These are phyloP conservation scores for Filobasidium wieringae DNA, from an alignment of 768 basidiomycete genomes.

Conservation along the genomic window DNA sequence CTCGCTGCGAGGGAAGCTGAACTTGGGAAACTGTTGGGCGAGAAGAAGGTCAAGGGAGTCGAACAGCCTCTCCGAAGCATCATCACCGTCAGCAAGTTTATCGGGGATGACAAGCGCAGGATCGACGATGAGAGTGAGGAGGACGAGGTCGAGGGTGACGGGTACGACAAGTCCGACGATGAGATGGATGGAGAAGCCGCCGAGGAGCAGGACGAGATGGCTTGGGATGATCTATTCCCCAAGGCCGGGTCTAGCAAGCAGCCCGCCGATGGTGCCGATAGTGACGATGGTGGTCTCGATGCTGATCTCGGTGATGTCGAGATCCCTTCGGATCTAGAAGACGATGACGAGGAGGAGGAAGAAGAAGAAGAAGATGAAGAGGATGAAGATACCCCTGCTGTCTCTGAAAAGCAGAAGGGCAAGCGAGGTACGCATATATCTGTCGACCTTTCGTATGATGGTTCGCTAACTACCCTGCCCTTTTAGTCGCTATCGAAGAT, in stretches of 20 bases:
- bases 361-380: conserved; percentile 12
- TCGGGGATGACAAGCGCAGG: conserved; percentile 67
- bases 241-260: conserved; percentile 43
- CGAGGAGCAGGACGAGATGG: conserved; percentile 44
- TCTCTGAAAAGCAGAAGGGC: conserved; percentile 17
- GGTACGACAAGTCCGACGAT: conserved; percentile 33
- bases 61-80: conserved; percentile 77
- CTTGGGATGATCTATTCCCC: conserved; percentile 77
- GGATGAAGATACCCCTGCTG: conserved; percentile 19
- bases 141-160: conserved; percentile 29
- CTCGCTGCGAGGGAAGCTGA: background rate
- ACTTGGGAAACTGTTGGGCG: conserved; percentile 25
- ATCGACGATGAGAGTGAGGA: conserved; percentile 43
- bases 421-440: conserved; percentile 20
- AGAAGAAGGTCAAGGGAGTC: conserved; percentile 47
- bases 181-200: conserved; percentile 38
- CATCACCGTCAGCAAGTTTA: conserved; percentile 75
- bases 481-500: conserved; percentile 40
- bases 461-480: background rate
- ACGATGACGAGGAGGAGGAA: conserved; percentile 18
- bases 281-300: conserved; percentile 20
- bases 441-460: background rate
- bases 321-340: conserved; percentile 14
- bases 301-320: conserved; percentile 32
- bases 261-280: conserved; percentile 22